phyloP scores from a whole-genome alignment of 1,284 basidiomycete genomes.

The Ganoderma lingzhi region DNA sequence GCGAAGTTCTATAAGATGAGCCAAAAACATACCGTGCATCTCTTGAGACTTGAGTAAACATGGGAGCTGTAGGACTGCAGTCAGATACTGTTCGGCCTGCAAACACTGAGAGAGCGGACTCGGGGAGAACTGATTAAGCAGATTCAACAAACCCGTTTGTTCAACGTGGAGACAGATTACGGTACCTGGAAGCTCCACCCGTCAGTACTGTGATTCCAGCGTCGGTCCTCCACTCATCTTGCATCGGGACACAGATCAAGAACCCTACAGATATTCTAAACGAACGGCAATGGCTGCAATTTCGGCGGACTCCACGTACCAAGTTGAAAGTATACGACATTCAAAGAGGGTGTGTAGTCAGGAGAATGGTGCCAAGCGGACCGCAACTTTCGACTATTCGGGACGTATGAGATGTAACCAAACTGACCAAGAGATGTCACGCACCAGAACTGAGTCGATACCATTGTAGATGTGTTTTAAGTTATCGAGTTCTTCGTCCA shows the following conservation, averaged over 20 bases:
- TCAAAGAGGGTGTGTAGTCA: slow-evolving; percentile 70
- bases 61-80: slow-evolving; percentile 56
- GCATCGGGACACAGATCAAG: slow-evolving; percentile 79
- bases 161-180: slow-evolving; percentile 36
- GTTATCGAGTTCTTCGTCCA: slow-evolving; percentile 88
- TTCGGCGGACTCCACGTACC: slow-evolving; percentile 53
- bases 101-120: slow-evolving; percentile 52
- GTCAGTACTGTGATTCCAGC: slow-evolving; percentile 63
- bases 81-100: not conserved
- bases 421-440: slow-evolving; percentile 27
- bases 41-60: slow-evolving; percentile 84
- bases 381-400: slow-evolving; percentile 53
- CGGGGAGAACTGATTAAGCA: slow-evolving; percentile 71
- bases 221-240: slow-evolving; percentile 72
- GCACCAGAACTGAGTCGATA: slow-evolving; percentile 81
- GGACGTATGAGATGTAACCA: not conserved
- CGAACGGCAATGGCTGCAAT: not conserved
- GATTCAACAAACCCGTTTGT: slow-evolving; percentile 1
- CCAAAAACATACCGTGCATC: slow-evolving; percentile 69
- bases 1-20: not conserved
- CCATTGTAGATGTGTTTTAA: slow-evolving; percentile 84
- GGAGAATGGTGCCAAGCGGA: slow-evolving; percentile 49
- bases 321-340: slow-evolving; percentile 94
- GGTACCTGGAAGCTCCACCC: slow-evolving; percentile 81
- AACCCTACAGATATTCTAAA: slow-evolving; percentile 58